phyloP scores from a whole-genome alignment of 306 rosid genomes.

The apple (Malus domestica) region DNA sequence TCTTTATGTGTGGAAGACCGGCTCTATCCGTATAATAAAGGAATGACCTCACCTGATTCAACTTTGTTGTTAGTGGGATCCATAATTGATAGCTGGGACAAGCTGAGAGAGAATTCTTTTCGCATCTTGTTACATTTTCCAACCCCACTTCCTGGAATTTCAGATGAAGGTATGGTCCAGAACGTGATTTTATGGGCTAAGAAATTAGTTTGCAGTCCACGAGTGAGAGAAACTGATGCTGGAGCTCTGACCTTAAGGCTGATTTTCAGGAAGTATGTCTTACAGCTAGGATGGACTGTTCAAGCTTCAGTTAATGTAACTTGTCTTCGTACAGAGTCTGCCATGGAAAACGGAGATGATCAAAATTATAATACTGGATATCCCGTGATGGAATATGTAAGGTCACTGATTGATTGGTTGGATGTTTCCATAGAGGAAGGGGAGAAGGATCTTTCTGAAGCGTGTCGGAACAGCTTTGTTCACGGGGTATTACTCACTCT shows the following conservation, averaged over 20 bases:
- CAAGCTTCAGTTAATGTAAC: conserved; percentile 44
- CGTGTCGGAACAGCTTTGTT: conserved; percentile 87
- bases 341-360: conserved; percentile 27
- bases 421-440: conserved; percentile 58
- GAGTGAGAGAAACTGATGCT: conserved; percentile 98
- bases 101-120: conserved; percentile 76
- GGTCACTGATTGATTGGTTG: conserved; percentile 87
- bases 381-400: conserved; percentile 62
- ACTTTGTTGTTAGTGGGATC: conserved; percentile 85
- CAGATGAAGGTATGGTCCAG: conserved; percentile 50
- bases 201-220: conserved; percentile 90
- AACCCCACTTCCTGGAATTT: conserved; percentile 92
- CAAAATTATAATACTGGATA: conserved; percentile 27
- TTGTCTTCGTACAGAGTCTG: conserved; percentile 34
- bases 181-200: conserved; percentile 65
- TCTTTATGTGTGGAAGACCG: conserved; percentile 29
- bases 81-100: conserved; percentile 97
- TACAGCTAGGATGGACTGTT: conserved; percentile 73
- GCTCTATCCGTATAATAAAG: conserved; percentile 69
- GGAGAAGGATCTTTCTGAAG: conserved; percentile 77
- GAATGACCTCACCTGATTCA: conserved; percentile 65
- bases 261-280: conserved; percentile 77
- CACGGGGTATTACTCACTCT: conserved; percentile 86
- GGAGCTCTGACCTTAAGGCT: conserved; percentile 86
- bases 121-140: conserved; percentile 88